A percentile compares a stretch with the other conserved stretches of the same genome.
phyloP scores from a whole-genome alignment of 2,329 filamentous ascomycete genomes.

The Phialophora expanda region DNA sequence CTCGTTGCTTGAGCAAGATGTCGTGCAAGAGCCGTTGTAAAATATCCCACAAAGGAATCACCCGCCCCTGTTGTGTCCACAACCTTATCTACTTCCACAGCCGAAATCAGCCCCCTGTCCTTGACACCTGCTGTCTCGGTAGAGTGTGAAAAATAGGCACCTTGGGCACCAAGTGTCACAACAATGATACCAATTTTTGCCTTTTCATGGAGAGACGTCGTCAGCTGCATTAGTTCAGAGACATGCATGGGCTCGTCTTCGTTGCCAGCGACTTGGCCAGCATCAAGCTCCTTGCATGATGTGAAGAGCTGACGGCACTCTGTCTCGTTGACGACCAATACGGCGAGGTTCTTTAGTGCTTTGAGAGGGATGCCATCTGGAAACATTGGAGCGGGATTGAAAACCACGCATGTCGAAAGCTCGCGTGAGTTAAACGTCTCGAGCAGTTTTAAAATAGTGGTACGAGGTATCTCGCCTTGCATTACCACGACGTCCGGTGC shows the following conservation, averaged over 20 bases:
- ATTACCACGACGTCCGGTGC: slow-evolving; percentile 70
- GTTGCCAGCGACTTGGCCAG: slow-evolving; percentile 41
- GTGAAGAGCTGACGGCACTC: slow-evolving; percentile 76
- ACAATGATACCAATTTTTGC: slow-evolving; percentile 75
- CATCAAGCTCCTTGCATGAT: slow-evolving; percentile 40
- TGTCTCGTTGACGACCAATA: slow-evolving; percentile 88
- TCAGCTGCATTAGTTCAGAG: slow-evolving; percentile 51
- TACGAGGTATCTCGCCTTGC: slow-evolving; percentile 77
- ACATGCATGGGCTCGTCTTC: slow-evolving; percentile 31
- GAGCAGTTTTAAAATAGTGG: slow-evolving; percentile 68
- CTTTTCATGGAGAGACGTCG: slow-evolving; percentile 65
- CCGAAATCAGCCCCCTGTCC: slow-evolving; percentile 58
- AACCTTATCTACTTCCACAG: slow-evolving; percentile 71
- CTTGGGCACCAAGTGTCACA: slow-evolving; percentile 80
- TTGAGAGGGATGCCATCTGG: slow-evolving; percentile 70
- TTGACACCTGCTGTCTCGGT: slow-evolving; percentile 54
- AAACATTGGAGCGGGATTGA: slow-evolving; percentile 88
- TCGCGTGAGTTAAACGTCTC: slow-evolving; percentile 53
- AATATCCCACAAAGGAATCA: slow-evolving; percentile 90
- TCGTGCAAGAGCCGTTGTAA: slow-evolving; percentile 74
- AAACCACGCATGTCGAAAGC: slow-evolving; percentile 65
- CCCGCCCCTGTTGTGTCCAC: slow-evolving; percentile 94
- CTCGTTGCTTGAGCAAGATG: slow-evolving; percentile 54
- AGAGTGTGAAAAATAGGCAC: slow-evolving; percentile 68
- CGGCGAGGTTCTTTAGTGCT: slow-evolving; percentile 70